Percentiles rank a stretch among this genome's conserved stretches.
Conservation (phyloP, 2,329 filamentous ascomycete species). For the Ceratocystis smalleyi region DNA sequence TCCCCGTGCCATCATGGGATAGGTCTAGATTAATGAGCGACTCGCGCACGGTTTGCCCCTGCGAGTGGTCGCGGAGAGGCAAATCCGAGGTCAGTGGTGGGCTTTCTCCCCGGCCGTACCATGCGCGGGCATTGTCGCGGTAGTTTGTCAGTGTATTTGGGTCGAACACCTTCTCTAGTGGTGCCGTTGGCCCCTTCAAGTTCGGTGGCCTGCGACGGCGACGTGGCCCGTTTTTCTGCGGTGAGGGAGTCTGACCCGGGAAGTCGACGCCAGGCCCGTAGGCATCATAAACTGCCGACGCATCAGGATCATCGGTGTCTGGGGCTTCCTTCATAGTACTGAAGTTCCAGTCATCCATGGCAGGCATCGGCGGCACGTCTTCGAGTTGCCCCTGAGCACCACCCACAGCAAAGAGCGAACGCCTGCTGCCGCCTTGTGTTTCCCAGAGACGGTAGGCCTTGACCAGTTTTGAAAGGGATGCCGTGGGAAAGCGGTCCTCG, state of each 20-base stretch:
- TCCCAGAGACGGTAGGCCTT: conserved; percentile 55
- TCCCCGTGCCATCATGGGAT: conserved; percentile 23
- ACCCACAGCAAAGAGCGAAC: conserved; percentile 38
- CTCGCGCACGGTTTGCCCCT: conserved; percentile 26
- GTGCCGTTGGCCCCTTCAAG: conserved; percentile 27
- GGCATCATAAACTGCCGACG: conserved; percentile 12
- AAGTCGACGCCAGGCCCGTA: conserved; percentile 14
- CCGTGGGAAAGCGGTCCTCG: conserved; percentile 41
- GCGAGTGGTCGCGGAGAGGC: conserved; percentile 30
- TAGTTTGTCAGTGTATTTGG: conserved; percentile 33
- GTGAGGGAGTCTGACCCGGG: conserved; percentile 12
- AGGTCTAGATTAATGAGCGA: conserved; percentile 34
- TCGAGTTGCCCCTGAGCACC: conserved; percentile 33
- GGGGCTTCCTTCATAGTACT: conserved; percentile 25
- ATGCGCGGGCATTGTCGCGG: conserved; percentile 30
- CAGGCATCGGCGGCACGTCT: conserved; percentile 23
- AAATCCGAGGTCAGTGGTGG: conserved; percentile 27
- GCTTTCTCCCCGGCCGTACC: conserved; percentile 26
- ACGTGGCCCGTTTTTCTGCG: conserved; percentile 19
- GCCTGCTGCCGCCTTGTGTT: conserved; percentile 47
- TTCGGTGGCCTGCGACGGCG: conserved; percentile 30
- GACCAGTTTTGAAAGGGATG: conserved; percentile 44
- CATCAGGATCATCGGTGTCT: conserved; percentile 6
- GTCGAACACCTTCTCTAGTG: conserved; percentile 34
- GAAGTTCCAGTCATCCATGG: conserved; percentile 44